These are phyloP conservation scores for Fusarium xyrophilum DNA, from an alignment of 2,329 filamentous ascomycete genomes.

Conservation along the genomic window DNA sequence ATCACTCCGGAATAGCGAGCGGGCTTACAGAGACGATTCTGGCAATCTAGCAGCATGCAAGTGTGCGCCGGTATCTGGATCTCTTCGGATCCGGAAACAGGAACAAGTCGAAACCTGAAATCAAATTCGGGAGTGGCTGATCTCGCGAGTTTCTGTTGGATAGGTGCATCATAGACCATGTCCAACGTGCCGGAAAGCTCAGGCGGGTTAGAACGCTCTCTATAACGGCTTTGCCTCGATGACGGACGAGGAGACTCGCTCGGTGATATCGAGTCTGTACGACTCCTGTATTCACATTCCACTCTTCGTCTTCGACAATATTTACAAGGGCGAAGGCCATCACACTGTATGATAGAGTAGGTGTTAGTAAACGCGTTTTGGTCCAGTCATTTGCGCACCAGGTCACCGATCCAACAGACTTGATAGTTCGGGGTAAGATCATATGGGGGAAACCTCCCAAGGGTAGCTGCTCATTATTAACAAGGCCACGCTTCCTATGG, in stretches of 20 bases:
- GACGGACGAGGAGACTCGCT: background rate
- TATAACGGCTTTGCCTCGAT: background rate
- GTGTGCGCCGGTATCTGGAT: conserved; percentile 61
- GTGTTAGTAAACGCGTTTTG: background rate
- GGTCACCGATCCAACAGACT: background rate
- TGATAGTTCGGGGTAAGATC: background rate
- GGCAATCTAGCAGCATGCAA: conserved; percentile 66
- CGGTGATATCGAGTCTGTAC: background rate
- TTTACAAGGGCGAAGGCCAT: conserved; percentile 63
- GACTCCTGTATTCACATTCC: conserved; percentile 13
- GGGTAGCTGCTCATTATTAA: background rate
- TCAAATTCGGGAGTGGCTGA: background rate
- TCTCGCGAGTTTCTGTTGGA: background rate
- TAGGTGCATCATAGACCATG: background rate
- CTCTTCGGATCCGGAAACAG: conserved; percentile 56
- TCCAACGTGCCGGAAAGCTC: background rate
- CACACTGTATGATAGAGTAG: conserved; percentile 55
- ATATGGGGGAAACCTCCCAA: too few relatives aligned
- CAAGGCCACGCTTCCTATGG: background rate
- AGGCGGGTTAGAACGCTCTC: background rate
- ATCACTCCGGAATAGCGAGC: background rate
- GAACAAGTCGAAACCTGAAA: background rate
- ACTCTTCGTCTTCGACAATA: conserved; percentile 58
- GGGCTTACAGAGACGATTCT: conserved; percentile 61
- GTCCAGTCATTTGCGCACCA: background rate